Conservation (phyloP, 371 early-diverging fungal genomes). For the Phascolomyces articulosus region DNA sequence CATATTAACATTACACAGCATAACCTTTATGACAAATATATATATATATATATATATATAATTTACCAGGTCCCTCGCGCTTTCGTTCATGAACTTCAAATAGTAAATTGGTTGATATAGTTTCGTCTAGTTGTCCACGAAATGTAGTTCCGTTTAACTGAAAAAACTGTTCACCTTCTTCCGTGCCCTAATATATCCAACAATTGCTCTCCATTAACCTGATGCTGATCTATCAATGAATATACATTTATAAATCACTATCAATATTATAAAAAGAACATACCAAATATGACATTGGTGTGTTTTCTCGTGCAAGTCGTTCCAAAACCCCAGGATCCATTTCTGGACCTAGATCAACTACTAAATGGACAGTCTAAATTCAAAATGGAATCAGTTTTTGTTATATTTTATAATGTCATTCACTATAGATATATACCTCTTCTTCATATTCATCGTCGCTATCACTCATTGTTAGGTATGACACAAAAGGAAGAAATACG, state of each 20-base stretch:
- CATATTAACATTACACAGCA: neutral
- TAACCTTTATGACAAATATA: too few relatives aligned
- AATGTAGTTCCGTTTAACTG: neutral
- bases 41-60: neutral
- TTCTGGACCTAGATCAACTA: neutral
- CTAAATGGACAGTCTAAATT: neutral
- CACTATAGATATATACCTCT: neutral
- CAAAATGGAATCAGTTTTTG: neutral
- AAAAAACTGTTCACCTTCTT: constrained; percentile 1
- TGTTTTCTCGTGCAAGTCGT: neutral
- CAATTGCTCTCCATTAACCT: too few relatives aligned
- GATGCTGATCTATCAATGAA: too few relatives aligned
- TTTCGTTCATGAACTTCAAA: constrained; percentile 11
- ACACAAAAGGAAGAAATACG: neutral
- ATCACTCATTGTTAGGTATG: neutral
- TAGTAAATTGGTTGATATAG: neutral
- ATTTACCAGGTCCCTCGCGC: constrained; percentile 8
- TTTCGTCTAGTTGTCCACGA: constrained; percentile 7
- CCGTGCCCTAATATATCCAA: neutral
- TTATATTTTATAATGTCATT: neutral
- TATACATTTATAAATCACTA: too few relatives aligned
- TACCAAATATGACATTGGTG: neutral
- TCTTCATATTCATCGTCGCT: constrained; percentile 3
- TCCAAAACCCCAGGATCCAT: neutral
- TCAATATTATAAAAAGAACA: neutral